Evolutionary conservation across 2,329 filamentous ascomycete genomes (phyloP), one percentile per base, ranked within the genome.

Genomic region (Sporothrix brasiliensis): DNA sequence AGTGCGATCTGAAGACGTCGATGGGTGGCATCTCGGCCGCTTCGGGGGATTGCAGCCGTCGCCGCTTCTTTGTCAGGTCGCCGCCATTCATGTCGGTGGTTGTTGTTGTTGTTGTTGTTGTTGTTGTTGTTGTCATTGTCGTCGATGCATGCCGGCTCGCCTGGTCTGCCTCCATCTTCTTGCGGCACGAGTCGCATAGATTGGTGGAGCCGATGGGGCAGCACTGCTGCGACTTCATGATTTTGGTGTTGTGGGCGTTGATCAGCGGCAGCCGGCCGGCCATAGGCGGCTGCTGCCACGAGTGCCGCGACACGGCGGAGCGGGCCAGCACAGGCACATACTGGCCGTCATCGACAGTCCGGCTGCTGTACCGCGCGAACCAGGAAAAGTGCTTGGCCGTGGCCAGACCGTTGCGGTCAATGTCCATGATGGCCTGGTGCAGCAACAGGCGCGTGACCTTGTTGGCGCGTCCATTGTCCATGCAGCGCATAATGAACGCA

Each of bases 361-460:
- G 72, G 56, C 77, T 73, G 14, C 76, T 50, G 77, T 58, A 81
- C 77, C 50, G 77, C 16, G 76, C 75, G 16, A 69, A 68, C 34
- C 53, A 68, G 2, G 71, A 70, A 4, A 73, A 41, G 21, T 68
- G 69, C n/a, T 72, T 11, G 9, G 70, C 67, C 4, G 60, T 14
- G 3, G 76, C 73, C 34, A 87, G 76, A 1, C 79, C 80, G 72
- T 83, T 85, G 44, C 78, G 77, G 49, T 93, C 88, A 10, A 97
- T 87, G 75, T 97, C 94, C n/a, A 94, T 84, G 71, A 93, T 87
- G 0, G 94, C 82, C 77, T 97, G 94, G 13, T 91, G 89, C n/a
- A 97, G 82, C 77, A 97, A 97, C 0, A 92, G 92, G 58, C 91
- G 88, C 0, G 92, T 94, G 41, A 97, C 86, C 1, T 88, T 83